A percentile compares a stretch with the other conserved stretches of the same genome.
Evolutionary conservation across 2,329 filamentous ascomycete species (phyloP).

Genomic region (Aspergillus aculeatus): DNA sequence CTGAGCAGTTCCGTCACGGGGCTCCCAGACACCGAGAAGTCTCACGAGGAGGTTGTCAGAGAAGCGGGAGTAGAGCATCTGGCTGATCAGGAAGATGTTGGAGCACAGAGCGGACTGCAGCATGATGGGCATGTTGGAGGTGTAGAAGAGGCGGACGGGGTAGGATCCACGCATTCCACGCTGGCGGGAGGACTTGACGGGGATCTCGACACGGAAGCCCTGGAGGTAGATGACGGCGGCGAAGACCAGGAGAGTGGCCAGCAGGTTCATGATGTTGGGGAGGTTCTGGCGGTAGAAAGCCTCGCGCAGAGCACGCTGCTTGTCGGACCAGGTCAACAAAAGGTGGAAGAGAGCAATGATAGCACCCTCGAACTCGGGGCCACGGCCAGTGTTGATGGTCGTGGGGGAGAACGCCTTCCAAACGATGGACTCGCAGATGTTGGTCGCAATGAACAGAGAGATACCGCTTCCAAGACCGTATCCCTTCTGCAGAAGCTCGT

Average conservation of each 20-base stretch:
- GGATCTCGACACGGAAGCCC: conserved; percentile 99
- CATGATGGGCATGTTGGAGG: conserved; percentile 99
- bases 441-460: conserved; percentile 98
- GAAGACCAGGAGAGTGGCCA: conserved; percentile 91
- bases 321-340: conserved; percentile 97
- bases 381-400: conserved; percentile 98
- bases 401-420: conserved; percentile 99
- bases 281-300: conserved; percentile 99
- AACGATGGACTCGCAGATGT: conserved; percentile 99
- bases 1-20: conserved; percentile 89
- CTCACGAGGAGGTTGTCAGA: conserved; percentile 97
- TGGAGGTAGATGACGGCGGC: conserved; percentile 98
- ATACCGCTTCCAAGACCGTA: conserved; percentile 98
- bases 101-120: conserved; percentile 96
- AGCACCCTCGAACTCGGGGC: conserved; percentile 97
- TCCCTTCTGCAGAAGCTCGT: conserved; percentile 98
- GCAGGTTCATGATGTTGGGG: conserved; percentile 98
- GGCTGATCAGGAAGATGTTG: conserved; percentile 98
- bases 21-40: conserved; percentile 97
- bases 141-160: conserved; percentile 98
- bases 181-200: conserved; percentile 98
- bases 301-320: conserved; percentile 96
- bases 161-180: conserved; percentile 97
- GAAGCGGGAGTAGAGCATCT: conserved; percentile 99
- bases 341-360: conserved; percentile 98